These are phyloP conservation scores for Termitomyces sp. DNA, from an alignment of 768 basidiomycete species.

Conservation along the genomic window DNA sequence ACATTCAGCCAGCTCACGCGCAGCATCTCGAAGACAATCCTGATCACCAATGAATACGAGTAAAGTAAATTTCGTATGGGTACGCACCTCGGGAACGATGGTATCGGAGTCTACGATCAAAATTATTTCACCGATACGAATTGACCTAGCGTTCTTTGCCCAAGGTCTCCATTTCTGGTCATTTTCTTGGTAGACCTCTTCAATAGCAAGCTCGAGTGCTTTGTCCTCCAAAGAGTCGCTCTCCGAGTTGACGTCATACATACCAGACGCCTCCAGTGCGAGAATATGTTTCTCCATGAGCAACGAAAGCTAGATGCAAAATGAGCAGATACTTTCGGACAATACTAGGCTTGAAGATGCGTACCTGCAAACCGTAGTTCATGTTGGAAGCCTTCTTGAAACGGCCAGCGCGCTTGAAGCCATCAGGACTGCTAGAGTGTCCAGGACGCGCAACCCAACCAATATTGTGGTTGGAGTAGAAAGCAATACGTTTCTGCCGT, in stretches of 20 bases:
- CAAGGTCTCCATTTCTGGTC: conserved; percentile 65
- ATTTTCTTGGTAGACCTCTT: conserved; percentile 63
- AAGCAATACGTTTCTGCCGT: conserved; percentile 60
- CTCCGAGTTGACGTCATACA: conserved; percentile 32
- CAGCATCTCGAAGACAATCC: conserved; percentile 90
- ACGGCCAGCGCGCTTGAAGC: conserved; percentile 78
- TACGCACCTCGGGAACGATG: conserved; percentile 64
- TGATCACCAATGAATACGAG: conserved; percentile 20
- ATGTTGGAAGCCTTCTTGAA: conserved; percentile 94
- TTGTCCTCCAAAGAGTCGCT: conserved; percentile 60
- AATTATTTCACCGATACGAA: conserved; percentile 78
- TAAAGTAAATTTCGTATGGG: not conserved
- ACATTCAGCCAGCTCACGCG: conserved; percentile 77
- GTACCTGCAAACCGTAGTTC: conserved; percentile 66
- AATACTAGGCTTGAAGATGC: conserved; percentile 1
- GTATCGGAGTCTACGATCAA: conserved; percentile 83
- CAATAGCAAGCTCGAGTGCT: conserved; percentile 70
- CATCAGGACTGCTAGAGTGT: conserved; percentile 58
- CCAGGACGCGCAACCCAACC: conserved; percentile 82
- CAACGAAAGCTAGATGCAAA: conserved; percentile 50
- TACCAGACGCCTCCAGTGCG: conserved; percentile 40
- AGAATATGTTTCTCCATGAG: conserved; percentile 54
- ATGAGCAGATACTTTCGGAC: not conserved
- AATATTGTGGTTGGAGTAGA: conserved; percentile 76
- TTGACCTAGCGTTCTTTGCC: conserved; percentile 70